These are phyloP conservation scores for Ceratobasidium sp. DNA, from an alignment of 1,284 basidiomycete species.

Conservation along the genomic window DNA sequence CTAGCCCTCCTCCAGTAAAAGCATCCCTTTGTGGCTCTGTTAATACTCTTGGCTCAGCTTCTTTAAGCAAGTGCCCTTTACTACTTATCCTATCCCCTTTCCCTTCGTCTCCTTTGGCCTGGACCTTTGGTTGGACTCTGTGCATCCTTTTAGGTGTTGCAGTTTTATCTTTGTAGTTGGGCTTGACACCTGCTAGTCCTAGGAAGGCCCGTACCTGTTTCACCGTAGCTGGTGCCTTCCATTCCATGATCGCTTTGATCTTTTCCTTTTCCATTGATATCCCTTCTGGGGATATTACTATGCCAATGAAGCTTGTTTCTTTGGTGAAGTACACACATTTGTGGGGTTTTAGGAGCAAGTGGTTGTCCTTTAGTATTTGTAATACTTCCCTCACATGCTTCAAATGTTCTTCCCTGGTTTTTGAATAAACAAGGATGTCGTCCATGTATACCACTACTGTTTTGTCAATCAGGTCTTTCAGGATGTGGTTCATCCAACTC, in stretches of 20 bases:
- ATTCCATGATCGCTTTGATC: slow-evolving; percentile 53
- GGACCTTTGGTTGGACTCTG: too few species aligned
- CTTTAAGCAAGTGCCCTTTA: too few species aligned
- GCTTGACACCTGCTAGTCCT: too few species aligned
- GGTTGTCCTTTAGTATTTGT: slow-evolving; percentile 2
- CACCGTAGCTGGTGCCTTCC: slow-evolving; percentile 54
- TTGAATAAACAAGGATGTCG: slow-evolving; percentile 28
- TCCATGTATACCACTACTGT: slow-evolving; percentile 22
- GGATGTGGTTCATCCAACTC: slow-evolving; percentile 10
- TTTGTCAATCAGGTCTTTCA: slow-evolving; percentile 8
- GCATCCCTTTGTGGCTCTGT: too few species aligned
- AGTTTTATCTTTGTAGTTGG: too few species aligned
- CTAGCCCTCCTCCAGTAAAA: too few species aligned
- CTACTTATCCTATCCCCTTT: too few species aligned
- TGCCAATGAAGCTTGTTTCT: background rate
- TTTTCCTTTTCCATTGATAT: slow-evolving; percentile 54
- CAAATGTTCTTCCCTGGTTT: slow-evolving; percentile 25
- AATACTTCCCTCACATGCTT: slow-evolving; percentile 31
- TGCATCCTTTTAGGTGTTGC: too few species aligned
- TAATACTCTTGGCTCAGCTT: too few species aligned
- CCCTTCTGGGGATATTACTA: background rate
- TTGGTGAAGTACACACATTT: background rate
- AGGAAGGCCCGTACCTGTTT: slow-evolving; percentile 55
- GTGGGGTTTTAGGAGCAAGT: slow-evolving; percentile 20
- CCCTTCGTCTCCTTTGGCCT: too few species aligned